A percentile compares a stretch with the other conserved stretches of the same genome.
phyloP scores from a whole-genome alignment of 2,329 filamentous ascomycete species.

The Xylaria sp. region DNA sequence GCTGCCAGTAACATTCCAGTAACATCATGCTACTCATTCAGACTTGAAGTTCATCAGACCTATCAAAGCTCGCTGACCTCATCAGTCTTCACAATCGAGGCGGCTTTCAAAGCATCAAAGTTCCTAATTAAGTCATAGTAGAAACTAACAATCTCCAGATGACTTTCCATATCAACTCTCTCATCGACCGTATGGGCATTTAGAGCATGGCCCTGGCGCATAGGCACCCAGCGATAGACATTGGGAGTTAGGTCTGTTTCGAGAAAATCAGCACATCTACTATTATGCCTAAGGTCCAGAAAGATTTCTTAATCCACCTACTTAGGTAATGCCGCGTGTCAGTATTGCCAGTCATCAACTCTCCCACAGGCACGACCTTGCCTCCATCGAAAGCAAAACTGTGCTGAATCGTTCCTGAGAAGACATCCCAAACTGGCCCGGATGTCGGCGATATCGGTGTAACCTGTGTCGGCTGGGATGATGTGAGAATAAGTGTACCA shows the following conservation, averaged over 20 bases:
- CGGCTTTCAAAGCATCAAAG: slow-evolving; percentile 48
- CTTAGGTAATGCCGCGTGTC: slow-evolving; percentile 53
- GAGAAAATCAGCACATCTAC: slow-evolving; percentile 18
- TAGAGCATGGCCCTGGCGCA: slow-evolving; percentile 47
- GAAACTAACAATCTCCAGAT: slow-evolving; percentile 53
- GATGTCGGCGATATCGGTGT: slow-evolving; percentile 52
- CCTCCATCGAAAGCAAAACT: slow-evolving; percentile 51
- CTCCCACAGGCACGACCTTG: slow-evolving; percentile 51
- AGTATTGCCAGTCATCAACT: slow-evolving; percentile 53
- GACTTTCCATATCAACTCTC: slow-evolving; percentile 52
- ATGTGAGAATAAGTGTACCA: slow-evolving; percentile 52
- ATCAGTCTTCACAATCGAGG: slow-evolving; percentile 7
- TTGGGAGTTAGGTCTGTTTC: slow-evolving; percentile 48
- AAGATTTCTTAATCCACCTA: slow-evolving; percentile 35
- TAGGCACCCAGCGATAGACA: slow-evolving; percentile 54
- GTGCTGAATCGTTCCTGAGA: slow-evolving; percentile 50
- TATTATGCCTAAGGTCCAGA: background rate
- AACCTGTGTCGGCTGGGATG: slow-evolving; percentile 48
- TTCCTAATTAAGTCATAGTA: slow-evolving; percentile 54
- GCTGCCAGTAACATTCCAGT: background rate
- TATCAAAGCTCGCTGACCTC: slow-evolving; percentile 40
- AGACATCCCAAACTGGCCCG: slow-evolving; percentile 47
- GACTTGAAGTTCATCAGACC: background rate
- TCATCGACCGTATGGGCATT: slow-evolving; percentile 55
- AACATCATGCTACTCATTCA: background rate